Evolutionary conservation across 331 rosid species (phyloP).

Genomic region (Phaseolus coccineus): DNA sequence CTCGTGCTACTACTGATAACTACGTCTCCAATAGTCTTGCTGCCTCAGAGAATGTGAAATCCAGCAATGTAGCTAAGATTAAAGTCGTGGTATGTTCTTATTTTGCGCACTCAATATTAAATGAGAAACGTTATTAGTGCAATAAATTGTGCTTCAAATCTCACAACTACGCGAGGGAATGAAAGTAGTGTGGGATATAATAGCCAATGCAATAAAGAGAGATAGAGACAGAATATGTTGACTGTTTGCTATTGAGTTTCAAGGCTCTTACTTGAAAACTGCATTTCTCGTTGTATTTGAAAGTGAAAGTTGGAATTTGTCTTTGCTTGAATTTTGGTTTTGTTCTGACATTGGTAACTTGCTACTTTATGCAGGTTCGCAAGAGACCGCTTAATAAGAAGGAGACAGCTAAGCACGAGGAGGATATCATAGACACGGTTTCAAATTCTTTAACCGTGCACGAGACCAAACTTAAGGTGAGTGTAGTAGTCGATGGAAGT

Average conservation of each 20-base stretch:
- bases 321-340: constrained; percentile 20
- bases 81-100: constrained; percentile 88
- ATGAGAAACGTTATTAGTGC: not conserved
- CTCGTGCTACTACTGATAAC: constrained; percentile 67
- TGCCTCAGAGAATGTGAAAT: constrained; percentile 76
- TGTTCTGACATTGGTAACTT: not conserved
- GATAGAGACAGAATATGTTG: not conserved
- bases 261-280: not conserved
- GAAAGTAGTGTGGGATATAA: not conserved
- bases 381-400: constrained; percentile 94
- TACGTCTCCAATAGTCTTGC: constrained; percentile 66
- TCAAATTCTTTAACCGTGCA: constrained; percentile 79
- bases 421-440: constrained; percentile 77
- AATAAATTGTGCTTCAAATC: not conserved
- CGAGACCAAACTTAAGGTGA: constrained; percentile 91
- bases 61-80: constrained; percentile 85
- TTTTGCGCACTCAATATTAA: constrained; percentile 17
- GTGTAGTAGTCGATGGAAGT: not conserved
- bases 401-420: constrained; percentile 84
- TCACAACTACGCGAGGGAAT: not conserved
- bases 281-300: constrained; percentile 2
- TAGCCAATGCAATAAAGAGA: not conserved
- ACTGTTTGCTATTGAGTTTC: constrained; percentile 1
- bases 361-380: constrained; percentile 73
- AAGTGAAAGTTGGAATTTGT: not conserved